Evolutionary conservation across 768 basidiomycete species (phyloP), one percentile per base, ranked within the genome.

Genomic region (Boletus patriciae): DNA sequence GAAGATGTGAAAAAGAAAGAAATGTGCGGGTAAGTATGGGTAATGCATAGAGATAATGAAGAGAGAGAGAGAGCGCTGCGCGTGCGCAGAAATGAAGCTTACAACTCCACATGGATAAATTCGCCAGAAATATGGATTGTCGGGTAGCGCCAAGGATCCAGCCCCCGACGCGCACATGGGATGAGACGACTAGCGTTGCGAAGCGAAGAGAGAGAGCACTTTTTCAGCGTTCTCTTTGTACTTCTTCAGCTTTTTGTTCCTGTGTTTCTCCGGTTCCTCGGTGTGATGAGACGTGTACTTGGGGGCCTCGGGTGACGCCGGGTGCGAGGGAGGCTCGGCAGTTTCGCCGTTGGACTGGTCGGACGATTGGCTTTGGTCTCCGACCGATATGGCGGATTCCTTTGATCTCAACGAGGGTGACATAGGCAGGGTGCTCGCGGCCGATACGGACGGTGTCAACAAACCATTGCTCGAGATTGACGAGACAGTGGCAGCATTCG

Each of bases 141-240:
- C 47, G 36, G 46, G 50, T 47, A 16, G 54, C 59, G 55, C 37
- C 60, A 61, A 62, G 62, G 65, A 66, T 54, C 69, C 71, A 61
- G 65, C 59, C 68, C 63, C 52, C 55, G 34, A 60, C 54, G 54
- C 59, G 21, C 18, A 46, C 18, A 43, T 47, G 50, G 33, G 36
- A 12, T 27, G 60, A 6, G 66, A 70, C 46, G 70, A 66, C 65
- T 80, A 82, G 55, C 81, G 87, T 58, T 88, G 86, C 27, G 87
- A 83, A 42, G 87, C 86, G 71, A 93, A 92, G 60, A 93, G 76
- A 33, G 90, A 90, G 55, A 93, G 79, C 53, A 93, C 81, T 62
- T 92, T 92, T 77, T 92, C 90, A 3, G 91, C 90, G 59, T 86
- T 88, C 67, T 91, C 86, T 75, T 92, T 92, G 77, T 90, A 90